A percentile compares a stretch with the other conserved stretches of the same genome.
These are phyloP conservation scores for Cryphonectria naterciae DNA, from an alignment of 2,329 filamentous ascomycete species.

Conservation along the genomic window DNA sequence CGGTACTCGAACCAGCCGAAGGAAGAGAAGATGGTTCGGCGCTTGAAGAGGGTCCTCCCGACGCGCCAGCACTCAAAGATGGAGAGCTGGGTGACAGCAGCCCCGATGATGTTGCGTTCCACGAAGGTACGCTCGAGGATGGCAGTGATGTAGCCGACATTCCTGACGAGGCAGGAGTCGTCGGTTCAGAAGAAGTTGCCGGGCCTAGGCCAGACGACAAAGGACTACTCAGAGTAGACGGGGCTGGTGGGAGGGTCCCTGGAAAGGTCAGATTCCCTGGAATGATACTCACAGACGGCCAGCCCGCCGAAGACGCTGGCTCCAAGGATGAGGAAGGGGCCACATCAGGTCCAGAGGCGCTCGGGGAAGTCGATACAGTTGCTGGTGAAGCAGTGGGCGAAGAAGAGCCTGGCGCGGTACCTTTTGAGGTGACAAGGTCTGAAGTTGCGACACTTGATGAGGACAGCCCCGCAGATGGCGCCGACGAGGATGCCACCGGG, in stretches of 20 bases:
- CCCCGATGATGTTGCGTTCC: slow-evolving; percentile 3
- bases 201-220: not conserved
- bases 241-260: not conserved
- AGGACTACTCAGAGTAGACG: not conserved
- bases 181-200: not conserved
- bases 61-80: not conserved
- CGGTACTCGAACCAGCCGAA: not conserved
- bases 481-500: not conserved
- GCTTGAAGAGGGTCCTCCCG: slow-evolving; percentile 10
- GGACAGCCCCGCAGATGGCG: not conserved
- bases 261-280: not conserved
- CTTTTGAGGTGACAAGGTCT: not conserved
- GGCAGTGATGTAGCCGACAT: not conserved
- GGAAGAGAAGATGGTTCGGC: not conserved
- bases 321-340: not conserved
- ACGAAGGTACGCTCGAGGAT: not conserved
- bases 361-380: not conserved
- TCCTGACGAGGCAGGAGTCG: not conserved
- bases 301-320: not conserved
- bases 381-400: not conserved
- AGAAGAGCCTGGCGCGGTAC: slow-evolving; percentile 1
- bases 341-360: not conserved
- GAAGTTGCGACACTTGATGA: not conserved
- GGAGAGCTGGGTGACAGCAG: not conserved
- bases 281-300: not conserved